Evolutionary conservation across 306 rosid genomes (phyloP).

Genomic region (Trichosanthes cucumerina): DNA sequence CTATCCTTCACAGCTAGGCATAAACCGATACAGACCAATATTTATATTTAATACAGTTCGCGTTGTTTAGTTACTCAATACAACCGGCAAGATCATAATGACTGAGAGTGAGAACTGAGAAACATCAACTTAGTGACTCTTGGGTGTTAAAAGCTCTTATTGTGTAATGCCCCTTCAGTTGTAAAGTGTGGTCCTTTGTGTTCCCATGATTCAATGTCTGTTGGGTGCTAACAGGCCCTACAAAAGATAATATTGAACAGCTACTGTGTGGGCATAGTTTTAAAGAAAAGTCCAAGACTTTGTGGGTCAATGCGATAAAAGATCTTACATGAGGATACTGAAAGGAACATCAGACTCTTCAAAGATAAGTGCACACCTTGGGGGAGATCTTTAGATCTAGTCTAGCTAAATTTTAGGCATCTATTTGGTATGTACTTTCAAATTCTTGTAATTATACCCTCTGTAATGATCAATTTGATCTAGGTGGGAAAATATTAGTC

Average conservation of each 20-base stretch:
- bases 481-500: background rate
- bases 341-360: background rate
- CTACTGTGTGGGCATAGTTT: background rate
- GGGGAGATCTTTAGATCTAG: background rate
- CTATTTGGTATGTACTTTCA: background rate
- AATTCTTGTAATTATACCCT: background rate
- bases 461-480: background rate
- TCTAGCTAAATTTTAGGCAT: background rate
- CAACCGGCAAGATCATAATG: background rate
- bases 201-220: background rate
- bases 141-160: background rate
- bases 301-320: background rate
- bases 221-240: background rate
- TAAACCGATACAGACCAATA: background rate
- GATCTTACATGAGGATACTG: background rate
- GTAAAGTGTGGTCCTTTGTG: constrained; percentile 1
- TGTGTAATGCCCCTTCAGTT: background rate
- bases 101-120: background rate
- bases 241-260: background rate
- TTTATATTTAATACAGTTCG: background rate
- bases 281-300: background rate
- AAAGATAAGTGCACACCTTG: background rate
- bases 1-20: background rate
- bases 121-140: background rate
- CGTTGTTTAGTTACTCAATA: background rate